Base-by-base conservation (phyloP, 2,329 filamentous ascomycete species). In the Trichoderma aggressivum region DNA sequence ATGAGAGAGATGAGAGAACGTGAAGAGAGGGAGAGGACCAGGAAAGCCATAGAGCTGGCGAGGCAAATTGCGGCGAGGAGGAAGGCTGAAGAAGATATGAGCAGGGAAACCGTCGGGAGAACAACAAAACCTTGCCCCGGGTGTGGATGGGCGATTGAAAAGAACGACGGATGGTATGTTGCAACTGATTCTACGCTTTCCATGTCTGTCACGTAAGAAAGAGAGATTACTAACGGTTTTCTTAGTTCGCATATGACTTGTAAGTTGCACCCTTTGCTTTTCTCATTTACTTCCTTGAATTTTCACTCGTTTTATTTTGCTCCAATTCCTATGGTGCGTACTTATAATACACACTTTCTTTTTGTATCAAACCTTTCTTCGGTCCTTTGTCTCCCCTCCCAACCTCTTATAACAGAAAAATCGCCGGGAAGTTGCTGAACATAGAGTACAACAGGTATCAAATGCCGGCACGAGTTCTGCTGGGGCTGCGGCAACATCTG, bases 231-330 rank as follows among this genome's bases (percentile, higher is more conserved):
- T 81, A 74, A 80, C 74, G 1, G 4, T 10, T 30, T 10, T 32
- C 69, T 32, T 56, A 83, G 82, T 72, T 77, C 80, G 14, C 81
- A 83, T 59, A 83, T 84, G 80, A 81, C 77, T 65, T 84, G 82
- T 84, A 81, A 79, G 81, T 77, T 70, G 4, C 7, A 3, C 53
- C 18, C n/a, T 43, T 34, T 60, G 14, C n/a, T 68, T 36, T 24
- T 50, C 36, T 8, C n/a, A 7, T 30, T 59, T 66, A 3, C 30
- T 12, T 50, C 65, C 66, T 58, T 62, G 55, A 34, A 34, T 6
- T 61, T 65, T 24, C n/a, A 7, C 26, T 55, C 21, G 11, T 28
- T 60, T 58, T 24, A 18, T 32, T 62, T 16, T 58, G 11, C 26
- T 68, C 34, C 47, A 58, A 34, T 34, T 60, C 21, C 30, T 30